phyloP scores from a whole-genome alignment of 306 rosid genomes.

The Coriaria nepalensis region DNA sequence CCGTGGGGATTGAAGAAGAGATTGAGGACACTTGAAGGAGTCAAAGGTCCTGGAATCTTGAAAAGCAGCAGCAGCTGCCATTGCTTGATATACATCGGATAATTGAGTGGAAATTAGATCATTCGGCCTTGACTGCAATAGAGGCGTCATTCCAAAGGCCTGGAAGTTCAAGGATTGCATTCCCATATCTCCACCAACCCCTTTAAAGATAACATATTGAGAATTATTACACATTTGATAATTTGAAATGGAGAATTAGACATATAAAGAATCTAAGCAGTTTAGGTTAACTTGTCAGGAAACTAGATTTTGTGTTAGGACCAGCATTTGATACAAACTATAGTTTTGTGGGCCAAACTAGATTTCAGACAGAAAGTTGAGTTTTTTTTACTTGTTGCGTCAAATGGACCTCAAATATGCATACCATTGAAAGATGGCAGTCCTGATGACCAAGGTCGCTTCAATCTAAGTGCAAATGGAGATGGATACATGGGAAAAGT shows the following conservation, averaged over 20 bases:
- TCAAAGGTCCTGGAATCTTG: conserved; percentile 67
- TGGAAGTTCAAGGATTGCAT: conserved; percentile 63
- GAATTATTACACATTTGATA: too few relatives aligned
- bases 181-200: conserved; percentile 55
- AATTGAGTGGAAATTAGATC: conserved; percentile 52
- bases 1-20: conserved; percentile 63
- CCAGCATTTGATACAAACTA: too few relatives aligned
- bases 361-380: neutral
- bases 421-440: conserved; percentile 70
- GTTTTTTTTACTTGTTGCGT: neutral
- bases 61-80: conserved; percentile 59
- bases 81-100: conserved; percentile 68
- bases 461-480: conserved; percentile 72
- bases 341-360: neutral
- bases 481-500: conserved; percentile 94
- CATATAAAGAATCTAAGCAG: conserved; percentile 4
- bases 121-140: conserved; percentile 79
- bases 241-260: conserved; percentile 25
- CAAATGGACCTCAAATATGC: neutral
- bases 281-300: too few relatives aligned
- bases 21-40: conserved; percentile 21
- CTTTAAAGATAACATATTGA: conserved; percentile 41
- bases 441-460: conserved; percentile 78
- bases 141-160: conserved; percentile 60
- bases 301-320: neutral